These are phyloP conservation scores for Boeremia exigua DNA, from an alignment of 2,329 filamentous ascomycete species.

Conservation along the genomic window DNA sequence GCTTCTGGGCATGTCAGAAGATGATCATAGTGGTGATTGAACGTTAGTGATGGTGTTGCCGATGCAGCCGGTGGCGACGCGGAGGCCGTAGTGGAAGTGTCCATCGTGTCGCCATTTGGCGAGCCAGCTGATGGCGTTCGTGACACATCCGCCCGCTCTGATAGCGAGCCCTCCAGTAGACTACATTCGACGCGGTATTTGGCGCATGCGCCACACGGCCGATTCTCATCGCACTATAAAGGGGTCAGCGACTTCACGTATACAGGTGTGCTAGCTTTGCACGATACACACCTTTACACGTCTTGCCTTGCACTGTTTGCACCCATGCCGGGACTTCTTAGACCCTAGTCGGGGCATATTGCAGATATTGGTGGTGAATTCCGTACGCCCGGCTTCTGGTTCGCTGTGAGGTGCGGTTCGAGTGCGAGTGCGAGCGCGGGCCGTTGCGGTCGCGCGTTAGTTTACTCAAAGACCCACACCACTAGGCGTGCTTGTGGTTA, in stretches of 20 bases:
- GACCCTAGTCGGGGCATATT: constrained; percentile 31
- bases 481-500: constrained; percentile 1
- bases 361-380: neutral
- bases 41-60: neutral
- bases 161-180: constrained; percentile 20
- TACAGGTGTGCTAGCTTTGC: neutral
- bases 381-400: neutral
- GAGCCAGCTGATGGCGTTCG: constrained; percentile 8
- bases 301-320: constrained; percentile 34
- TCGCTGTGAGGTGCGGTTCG: constrained; percentile 5
- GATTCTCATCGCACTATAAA: constrained; percentile 39
- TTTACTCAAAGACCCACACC: neutral
- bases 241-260: neutral
- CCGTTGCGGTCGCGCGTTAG: constrained; percentile 1
- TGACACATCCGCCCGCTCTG: constrained; percentile 1
- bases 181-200: constrained; percentile 40
- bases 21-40: neutral
- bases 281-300: constrained; percentile 37
- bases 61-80: constrained; percentile 3
- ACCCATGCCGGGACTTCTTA: constrained; percentile 35
- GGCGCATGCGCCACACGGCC: constrained; percentile 36
- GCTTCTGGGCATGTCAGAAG: neutral
- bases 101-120: constrained; percentile 1
- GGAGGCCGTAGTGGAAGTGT: constrained; percentile 8
- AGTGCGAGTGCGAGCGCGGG: constrained; percentile 30